Conservation (phyloP, 495 filamentous ascomycete genomes). For the Neurospora sp. region DNA sequence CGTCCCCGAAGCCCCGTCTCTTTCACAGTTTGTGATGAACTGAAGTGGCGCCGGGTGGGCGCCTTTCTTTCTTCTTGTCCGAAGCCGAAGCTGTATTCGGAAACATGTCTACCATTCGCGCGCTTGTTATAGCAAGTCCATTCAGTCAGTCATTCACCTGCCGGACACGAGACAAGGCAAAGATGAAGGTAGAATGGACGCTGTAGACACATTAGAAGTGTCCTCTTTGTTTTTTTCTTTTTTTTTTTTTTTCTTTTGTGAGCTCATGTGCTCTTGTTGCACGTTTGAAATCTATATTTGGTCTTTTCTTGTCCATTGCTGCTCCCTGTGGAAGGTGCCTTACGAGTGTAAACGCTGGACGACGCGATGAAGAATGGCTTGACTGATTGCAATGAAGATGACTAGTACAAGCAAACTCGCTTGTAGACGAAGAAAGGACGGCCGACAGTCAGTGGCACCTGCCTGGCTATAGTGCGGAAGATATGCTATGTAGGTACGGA, state of each 20-base stretch:
- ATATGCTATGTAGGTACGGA: neutral
- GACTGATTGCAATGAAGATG: neutral
- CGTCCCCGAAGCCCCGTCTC: neutral
- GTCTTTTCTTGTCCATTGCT: neutral
- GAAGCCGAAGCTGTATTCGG: neutral
- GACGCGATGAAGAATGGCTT: neutral
- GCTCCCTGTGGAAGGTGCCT: neutral
- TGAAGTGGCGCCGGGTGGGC: neutral
- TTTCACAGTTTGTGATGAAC: neutral
- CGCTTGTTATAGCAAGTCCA: neutral
- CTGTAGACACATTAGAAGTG: neutral
- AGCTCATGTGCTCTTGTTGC: neutral
- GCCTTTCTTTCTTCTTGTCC: neutral
- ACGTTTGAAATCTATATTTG: neutral
- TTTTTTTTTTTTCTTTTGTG: neutral
- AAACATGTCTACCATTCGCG: neutral
- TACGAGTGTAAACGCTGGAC: neutral
- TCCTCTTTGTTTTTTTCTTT: neutral
- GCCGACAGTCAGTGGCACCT: neutral
- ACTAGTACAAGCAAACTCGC: neutral
- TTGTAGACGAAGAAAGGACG: neutral
- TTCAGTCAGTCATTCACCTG: neutral
- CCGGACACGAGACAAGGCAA: neutral
- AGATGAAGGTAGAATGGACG: neutral
- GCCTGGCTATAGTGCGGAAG: neutral